Conservation (phyloP, 106 monocot genomes). For the Phalaenopsis equestris region DNA sequence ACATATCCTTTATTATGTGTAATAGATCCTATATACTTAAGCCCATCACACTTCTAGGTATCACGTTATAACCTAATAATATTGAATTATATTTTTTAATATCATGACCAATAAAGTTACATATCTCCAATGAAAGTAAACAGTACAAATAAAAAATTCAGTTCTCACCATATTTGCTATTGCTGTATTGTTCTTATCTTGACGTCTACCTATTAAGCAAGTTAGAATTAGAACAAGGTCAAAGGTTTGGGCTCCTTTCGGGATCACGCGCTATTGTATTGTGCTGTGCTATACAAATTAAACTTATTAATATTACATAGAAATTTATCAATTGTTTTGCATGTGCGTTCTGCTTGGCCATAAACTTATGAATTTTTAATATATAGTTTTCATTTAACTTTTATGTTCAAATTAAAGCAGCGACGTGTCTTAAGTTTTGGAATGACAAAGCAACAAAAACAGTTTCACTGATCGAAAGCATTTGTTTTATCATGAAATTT, state of each 20-base stretch:
- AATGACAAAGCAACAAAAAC: too few relatives aligned
- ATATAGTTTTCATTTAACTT: too few relatives aligned
- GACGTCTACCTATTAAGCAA: background rate
- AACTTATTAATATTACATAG: background rate
- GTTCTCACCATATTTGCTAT: background rate
- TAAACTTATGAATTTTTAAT: background rate
- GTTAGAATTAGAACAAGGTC: background rate
- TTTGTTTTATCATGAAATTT: background rate
- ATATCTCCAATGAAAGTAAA: background rate
- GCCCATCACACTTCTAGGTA: too few relatives aligned
- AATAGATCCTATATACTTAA: too few relatives aligned
- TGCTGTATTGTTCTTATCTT: background rate
- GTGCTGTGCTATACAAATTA: background rate
- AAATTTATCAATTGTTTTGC: background rate
- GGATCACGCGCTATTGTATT: background rate
- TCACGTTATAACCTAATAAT: too few relatives aligned
- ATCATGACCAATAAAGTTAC: too few relatives aligned
- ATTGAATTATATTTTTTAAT: too few relatives aligned
- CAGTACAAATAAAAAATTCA: background rate
- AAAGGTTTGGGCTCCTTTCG: background rate
- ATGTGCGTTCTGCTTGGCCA: background rate
- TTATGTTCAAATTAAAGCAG: too few relatives aligned
- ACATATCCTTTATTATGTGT: too few relatives aligned
- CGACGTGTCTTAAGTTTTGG: too few relatives aligned
- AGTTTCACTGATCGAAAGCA: too few relatives aligned